These are phyloP conservation scores for Pleurotus sapidus DNA, from an alignment of 768 basidiomycete genomes.

Conservation along the genomic window DNA sequence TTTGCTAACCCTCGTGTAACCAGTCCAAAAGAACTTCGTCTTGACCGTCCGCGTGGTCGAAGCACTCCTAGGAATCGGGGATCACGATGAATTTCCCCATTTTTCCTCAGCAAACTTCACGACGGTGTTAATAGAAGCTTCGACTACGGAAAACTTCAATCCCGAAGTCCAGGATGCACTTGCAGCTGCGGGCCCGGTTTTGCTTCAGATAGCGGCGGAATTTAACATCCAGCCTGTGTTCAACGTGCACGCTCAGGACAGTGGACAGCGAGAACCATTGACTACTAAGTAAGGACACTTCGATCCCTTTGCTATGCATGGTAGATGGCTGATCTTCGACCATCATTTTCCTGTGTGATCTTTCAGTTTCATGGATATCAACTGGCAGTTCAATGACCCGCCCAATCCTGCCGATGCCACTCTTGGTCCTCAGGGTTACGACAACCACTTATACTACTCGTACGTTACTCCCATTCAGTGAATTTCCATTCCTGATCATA, in stretches of 20 bases:
- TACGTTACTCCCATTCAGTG: conserved; percentile 27
- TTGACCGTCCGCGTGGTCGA: conserved; percentile 66
- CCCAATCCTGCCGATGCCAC: conserved; percentile 69
- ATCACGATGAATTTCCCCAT: conserved; percentile 11
- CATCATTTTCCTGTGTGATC: no score
- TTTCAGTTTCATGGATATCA: conserved; percentile 75
- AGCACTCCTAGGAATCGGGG: conserved; percentile 51
- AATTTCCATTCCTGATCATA: conserved; percentile 8
- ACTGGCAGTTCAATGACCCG: conserved; percentile 71
- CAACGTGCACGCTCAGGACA: conserved; percentile 6
- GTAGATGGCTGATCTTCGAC: conserved; percentile 2
- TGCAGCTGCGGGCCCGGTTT: conserved; percentile 32
- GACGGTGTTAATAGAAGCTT: conserved; percentile 17
- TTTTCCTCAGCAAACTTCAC: conserved; percentile 19
- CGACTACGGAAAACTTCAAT: conserved; percentile 20
- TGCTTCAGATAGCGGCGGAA: conserved; percentile 26
- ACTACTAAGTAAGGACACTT: conserved; percentile 34
- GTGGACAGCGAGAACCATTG: conserved; percentile 16
- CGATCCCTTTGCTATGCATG: neutral
- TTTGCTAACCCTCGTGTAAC: neutral
- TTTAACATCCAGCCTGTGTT: conserved; percentile 20
- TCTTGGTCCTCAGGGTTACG: conserved; percentile 70
- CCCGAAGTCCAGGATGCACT: conserved; percentile 27
- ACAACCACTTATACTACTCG: conserved; percentile 80
- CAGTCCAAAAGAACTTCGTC: conserved; percentile 73